These are phyloP conservation scores for Ceriops zippeliana DNA, from an alignment of 345 rosid species.

Conservation along the genomic window DNA sequence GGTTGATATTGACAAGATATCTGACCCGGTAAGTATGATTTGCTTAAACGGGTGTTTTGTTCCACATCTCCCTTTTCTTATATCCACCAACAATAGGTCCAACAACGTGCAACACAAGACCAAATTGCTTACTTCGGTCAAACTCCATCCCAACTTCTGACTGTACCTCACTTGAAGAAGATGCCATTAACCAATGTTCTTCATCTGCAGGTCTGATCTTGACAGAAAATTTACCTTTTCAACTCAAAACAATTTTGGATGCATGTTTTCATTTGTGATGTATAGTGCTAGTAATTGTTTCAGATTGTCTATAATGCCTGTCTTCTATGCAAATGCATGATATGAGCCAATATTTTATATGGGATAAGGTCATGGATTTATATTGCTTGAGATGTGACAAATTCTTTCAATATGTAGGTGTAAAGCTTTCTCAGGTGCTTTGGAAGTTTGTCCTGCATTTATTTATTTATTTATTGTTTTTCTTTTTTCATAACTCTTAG, in stretches of 20 bases:
- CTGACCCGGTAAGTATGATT: constrained; percentile 65
- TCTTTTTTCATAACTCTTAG: no score
- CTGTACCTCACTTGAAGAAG: constrained; percentile 77
- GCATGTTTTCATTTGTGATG: background rate
- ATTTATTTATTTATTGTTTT: no score
- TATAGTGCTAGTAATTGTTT: background rate
- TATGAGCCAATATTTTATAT: background rate
- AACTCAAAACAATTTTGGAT: background rate
- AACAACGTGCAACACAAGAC: constrained; percentile 92
- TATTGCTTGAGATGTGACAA: no score
- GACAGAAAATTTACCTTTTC: background rate
- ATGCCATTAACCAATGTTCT: constrained; percentile 79
- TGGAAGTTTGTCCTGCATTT: no score
- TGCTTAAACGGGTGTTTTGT: constrained; percentile 14
- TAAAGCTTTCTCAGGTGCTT: background rate
- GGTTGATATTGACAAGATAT: constrained; percentile 82
- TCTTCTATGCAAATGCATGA: background rate
- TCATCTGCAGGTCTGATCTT: constrained; percentile 70
- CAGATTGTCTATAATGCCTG: background rate
- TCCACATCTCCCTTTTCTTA: constrained; percentile 15
- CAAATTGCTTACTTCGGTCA: constrained; percentile 99
- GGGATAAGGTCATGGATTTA: background rate
- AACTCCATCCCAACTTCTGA: constrained; percentile 94
- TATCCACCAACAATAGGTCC: constrained; percentile 50
- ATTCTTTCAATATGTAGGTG: background rate